These are phyloP conservation scores for Apophysomyces ossiformis DNA, from an alignment of 371 early-diverging fungal species.

Conservation along the genomic window DNA sequence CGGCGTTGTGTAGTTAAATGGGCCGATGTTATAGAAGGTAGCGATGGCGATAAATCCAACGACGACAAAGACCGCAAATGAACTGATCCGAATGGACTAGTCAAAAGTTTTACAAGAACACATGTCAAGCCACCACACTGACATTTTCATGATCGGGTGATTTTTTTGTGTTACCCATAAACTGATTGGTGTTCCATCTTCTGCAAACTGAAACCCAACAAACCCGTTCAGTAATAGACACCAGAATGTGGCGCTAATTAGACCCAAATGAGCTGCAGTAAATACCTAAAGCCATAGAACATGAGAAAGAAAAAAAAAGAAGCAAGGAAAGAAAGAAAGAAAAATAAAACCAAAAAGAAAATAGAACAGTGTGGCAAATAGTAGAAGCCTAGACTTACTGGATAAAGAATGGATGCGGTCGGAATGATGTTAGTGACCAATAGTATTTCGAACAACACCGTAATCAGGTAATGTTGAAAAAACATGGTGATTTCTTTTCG, in stretches of 20 bases:
- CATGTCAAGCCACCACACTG: conserved; percentile 5
- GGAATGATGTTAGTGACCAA: conserved; percentile 83
- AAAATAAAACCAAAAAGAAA: not conserved
- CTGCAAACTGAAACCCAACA: conserved; percentile 90
- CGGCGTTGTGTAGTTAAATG: conserved; percentile 65
- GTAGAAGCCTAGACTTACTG: conserved; percentile 48
- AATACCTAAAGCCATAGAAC: conserved; percentile 62
- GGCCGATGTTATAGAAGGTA: conserved; percentile 72
- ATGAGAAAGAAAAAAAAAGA: conserved; percentile 10
- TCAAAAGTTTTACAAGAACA: conserved; percentile 20
- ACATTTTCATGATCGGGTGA: conserved; percentile 9
- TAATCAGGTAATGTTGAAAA: conserved; percentile 82
- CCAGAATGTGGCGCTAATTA: conserved; percentile 80
- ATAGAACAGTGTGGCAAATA: not conserved
- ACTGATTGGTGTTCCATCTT: conserved; percentile 85
- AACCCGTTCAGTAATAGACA: conserved; percentile 88
- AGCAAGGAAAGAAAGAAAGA: conserved; percentile 2
- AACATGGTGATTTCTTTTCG: conserved; percentile 92
- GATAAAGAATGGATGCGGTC: conserved; percentile 71
- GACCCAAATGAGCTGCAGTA: conserved; percentile 73
- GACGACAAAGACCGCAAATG: conserved; percentile 63
- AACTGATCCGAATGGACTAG: conserved; percentile 75
- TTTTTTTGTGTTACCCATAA: conserved; percentile 45
- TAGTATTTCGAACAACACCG: conserved; percentile 77
- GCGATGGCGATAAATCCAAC: conserved; percentile 74